A percentile compares a stretch with the other conserved stretches of the same genome.
These are phyloP conservation scores for Cymbopogon flexuosus DNA, from an alignment of 202 grass and related monocot species.

Conservation along the genomic window DNA sequence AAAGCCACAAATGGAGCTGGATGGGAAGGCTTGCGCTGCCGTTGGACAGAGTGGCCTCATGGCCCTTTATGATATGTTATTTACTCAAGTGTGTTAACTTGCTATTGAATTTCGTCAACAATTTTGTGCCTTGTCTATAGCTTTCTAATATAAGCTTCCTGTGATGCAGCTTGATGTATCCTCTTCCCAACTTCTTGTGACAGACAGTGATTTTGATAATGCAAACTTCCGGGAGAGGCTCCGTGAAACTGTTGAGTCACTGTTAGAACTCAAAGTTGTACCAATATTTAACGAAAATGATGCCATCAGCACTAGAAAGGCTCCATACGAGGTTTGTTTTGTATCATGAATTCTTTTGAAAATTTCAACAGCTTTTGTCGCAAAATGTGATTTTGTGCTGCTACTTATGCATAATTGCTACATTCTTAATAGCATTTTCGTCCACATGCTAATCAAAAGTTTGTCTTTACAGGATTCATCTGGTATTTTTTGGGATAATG, in stretches of 20 bases:
- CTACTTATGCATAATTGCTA: not conserved
- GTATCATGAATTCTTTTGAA: not conserved
- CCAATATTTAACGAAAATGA: slow-evolving; percentile 99
- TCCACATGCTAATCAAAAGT: not conserved
- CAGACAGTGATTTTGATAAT: slow-evolving; percentile 92
- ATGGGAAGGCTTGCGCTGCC: slow-evolving; percentile 85
- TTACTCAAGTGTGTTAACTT: slow-evolving; percentile 63
- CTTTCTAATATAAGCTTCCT: slow-evolving; percentile 23
- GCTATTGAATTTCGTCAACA: slow-evolving; percentile 1
- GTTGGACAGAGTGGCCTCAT: slow-evolving; percentile 96
- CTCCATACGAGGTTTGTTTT: slow-evolving; percentile 88
- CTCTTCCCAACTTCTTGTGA: slow-evolving; percentile 90
- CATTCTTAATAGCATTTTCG: not conserved
- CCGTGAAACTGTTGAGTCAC: slow-evolving; percentile 60
- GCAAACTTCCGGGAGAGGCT: slow-evolving; percentile 72
- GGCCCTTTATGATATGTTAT: slow-evolving; percentile 63
- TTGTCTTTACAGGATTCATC: slow-evolving; percentile 74
- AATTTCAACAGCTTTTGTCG: not conserved
- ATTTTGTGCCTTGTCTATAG: not conserved
- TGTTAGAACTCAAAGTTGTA: slow-evolving; percentile 75
- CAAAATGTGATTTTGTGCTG: not conserved
- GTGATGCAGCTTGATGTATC: slow-evolving; percentile 85
- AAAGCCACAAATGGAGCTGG: slow-evolving; percentile 78
- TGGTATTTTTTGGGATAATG: slow-evolving; percentile 99
- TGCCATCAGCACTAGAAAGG: slow-evolving; percentile 88